These are phyloP conservation scores for Colletotrichum shisoi DNA, from an alignment of 2,329 filamentous ascomycete species.

Conservation along the genomic window DNA sequence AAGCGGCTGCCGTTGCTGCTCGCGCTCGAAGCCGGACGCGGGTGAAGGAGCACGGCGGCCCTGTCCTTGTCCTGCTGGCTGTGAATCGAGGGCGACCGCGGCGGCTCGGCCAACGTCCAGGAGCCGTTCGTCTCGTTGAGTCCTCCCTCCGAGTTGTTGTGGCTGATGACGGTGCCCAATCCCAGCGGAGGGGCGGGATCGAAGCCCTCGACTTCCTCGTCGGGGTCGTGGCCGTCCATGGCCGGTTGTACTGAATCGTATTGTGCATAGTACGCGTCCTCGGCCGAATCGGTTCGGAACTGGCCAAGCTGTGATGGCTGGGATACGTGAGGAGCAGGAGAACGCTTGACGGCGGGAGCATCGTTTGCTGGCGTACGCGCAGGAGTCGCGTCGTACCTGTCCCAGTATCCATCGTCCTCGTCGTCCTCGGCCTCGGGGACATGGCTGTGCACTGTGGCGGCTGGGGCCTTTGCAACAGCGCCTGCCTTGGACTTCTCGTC, in stretches of 20 bases:
- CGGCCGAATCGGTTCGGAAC: slow-evolving; percentile 53
- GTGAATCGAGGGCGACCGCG: slow-evolving; percentile 49
- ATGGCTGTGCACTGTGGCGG: slow-evolving; percentile 35
- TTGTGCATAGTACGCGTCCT: slow-evolving; percentile 78
- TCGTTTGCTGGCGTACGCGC: slow-evolving; percentile 56
- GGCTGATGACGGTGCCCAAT: slow-evolving; percentile 38
- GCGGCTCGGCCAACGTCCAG: slow-evolving; percentile 57
- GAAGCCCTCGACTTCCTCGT: slow-evolving; percentile 63
- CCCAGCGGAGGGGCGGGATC: slow-evolving; percentile 49
- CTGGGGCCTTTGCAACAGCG: slow-evolving; percentile 32
- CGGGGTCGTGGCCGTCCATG: slow-evolving; percentile 82
- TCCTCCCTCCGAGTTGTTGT: slow-evolving; percentile 43
- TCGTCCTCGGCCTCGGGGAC: slow-evolving; percentile 57
- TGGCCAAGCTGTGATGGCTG: slow-evolving; percentile 42
- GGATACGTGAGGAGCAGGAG: slow-evolving; percentile 63
- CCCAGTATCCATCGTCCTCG: slow-evolving; percentile 83
- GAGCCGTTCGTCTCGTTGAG: slow-evolving; percentile 51
- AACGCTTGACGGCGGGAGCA: slow-evolving; percentile 64
- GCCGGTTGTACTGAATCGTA: slow-evolving; percentile 82
- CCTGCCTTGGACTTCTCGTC: slow-evolving; percentile 45
- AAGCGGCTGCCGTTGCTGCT: slow-evolving; percentile 64
- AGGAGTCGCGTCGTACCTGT: slow-evolving; percentile 76
- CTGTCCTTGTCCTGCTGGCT: slow-evolving; percentile 49
- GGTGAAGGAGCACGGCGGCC: slow-evolving; percentile 56
- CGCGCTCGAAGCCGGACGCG: slow-evolving; percentile 66